A percentile compares a stretch with the other conserved stretches of the same genome.
These are phyloP conservation scores for Saxispiralis lemnorum DNA, from an alignment of 495 filamentous ascomycete genomes.

Conservation along the genomic window DNA sequence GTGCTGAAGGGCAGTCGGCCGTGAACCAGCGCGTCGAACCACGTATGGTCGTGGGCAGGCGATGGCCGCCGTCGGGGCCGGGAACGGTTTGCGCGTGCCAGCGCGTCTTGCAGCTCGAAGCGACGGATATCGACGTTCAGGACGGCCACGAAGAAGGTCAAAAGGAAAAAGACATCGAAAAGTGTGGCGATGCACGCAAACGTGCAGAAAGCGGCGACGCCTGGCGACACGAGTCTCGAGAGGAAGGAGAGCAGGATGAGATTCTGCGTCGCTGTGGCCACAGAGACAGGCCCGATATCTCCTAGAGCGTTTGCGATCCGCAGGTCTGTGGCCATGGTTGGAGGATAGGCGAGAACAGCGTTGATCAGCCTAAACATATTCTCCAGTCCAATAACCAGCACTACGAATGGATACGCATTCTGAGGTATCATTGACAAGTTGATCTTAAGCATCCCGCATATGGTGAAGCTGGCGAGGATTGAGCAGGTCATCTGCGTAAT, in stretches of 20 bases:
- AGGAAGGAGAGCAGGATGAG: conserved; percentile 38
- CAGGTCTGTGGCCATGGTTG: conserved; percentile 37
- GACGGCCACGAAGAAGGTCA: conserved; percentile 57
- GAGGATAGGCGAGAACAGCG: conserved; percentile 45
- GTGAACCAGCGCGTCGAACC: conserved; percentile 32
- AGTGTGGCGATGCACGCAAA: conserved; percentile 51
- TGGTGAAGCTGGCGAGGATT: conserved; percentile 30
- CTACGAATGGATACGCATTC: conserved; percentile 48
- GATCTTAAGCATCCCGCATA: conserved; percentile 26
- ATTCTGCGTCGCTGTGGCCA: conserved; percentile 42
- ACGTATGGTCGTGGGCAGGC: conserved; percentile 27
- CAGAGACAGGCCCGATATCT: conserved; percentile 45
- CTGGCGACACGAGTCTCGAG: conserved; percentile 39
- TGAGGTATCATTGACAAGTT: conserved; percentile 25
- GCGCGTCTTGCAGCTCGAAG: conserved; percentile 42
- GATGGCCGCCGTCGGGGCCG: conserved; percentile 2
- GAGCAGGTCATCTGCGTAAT: conserved; percentile 40
- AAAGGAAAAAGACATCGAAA: conserved; percentile 51
- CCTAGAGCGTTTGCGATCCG: conserved; percentile 52
- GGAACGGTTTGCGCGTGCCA: conserved; percentile 25
- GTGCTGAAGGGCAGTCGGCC: conserved; percentile 38
- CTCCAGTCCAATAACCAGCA: conserved; percentile 51
- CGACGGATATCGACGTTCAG: conserved; percentile 56
- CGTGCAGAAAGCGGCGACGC: conserved; percentile 48
- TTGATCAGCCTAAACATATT: conserved; percentile 56